Percentiles rank a stretch among this genome's conserved stretches.
Evolutionary conservation across 169 alveolate genomes (phyloP).

Genomic region (Fabrea salina): DNA sequence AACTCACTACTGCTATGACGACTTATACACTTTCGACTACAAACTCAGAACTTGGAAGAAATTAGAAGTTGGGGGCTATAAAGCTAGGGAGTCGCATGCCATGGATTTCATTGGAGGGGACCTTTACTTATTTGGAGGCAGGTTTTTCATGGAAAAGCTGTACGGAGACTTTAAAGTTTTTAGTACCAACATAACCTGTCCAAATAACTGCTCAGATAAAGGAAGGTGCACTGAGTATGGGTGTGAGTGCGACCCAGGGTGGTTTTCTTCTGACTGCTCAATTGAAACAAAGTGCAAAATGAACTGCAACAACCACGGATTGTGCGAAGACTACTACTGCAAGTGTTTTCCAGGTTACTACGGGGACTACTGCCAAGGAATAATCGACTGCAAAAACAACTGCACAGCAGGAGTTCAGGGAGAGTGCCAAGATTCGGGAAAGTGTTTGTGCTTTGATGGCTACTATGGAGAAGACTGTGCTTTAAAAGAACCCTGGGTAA

Average conservation of each 20-base stretch:
- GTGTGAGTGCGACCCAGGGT: conserved; percentile 24
- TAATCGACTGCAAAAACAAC: conserved; percentile 20
- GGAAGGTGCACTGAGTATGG: conserved; percentile 28
- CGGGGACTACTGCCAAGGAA: conserved; percentile 24
- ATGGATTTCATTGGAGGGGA: background rate
- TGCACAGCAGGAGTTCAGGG: conserved; percentile 23
- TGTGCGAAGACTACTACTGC: conserved; percentile 20
- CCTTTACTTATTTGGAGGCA: conserved; percentile 23
- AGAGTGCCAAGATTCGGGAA: background rate
- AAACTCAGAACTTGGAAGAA: background rate
- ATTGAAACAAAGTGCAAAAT: conserved; percentile 8
- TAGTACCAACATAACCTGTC: conserved; percentile 5
- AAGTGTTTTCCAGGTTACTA: conserved; percentile 29
- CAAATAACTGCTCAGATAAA: conserved; percentile 3
- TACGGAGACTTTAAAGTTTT: conserved; percentile 28
- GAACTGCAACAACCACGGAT: conserved; percentile 30
- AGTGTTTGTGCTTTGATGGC: conserved; percentile 7
- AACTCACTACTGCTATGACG: background rate
- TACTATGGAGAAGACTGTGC: conserved; percentile 26
- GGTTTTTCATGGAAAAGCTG: background rate
- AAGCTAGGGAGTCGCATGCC: conserved; percentile 12
- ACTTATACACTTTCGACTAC: background rate
- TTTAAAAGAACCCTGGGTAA: conserved; percentile 19
- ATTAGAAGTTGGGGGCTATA: background rate
- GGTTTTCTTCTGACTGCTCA: conserved; percentile 11